A percentile compares a stretch with the other conserved stretches of the same genome.
These are phyloP conservation scores for Teratosphaeria nubilosa DNA, from an alignment of 2,329 filamentous ascomycete genomes.

Conservation along the genomic window DNA sequence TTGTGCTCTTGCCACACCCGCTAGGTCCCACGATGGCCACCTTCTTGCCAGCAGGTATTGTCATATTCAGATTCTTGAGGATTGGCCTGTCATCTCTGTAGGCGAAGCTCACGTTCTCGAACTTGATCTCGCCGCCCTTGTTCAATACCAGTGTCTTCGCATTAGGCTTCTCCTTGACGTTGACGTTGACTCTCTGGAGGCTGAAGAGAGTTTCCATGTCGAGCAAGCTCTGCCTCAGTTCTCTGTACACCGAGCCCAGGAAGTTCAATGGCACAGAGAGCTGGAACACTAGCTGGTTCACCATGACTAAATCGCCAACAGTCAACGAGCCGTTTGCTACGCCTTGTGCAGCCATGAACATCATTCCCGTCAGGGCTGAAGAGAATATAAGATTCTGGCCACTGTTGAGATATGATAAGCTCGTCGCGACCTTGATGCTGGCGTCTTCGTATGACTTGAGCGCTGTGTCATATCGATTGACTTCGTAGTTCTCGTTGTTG, in stretches of 20 bases:
- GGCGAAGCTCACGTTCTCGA: slow-evolving; percentile 90
- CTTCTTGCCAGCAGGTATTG: slow-evolving; percentile 91
- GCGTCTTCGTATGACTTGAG: slow-evolving; percentile 80
- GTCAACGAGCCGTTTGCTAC: slow-evolving; percentile 73
- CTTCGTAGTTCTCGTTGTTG: slow-evolving; percentile 96
- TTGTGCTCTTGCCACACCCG: slow-evolving; percentile 91
- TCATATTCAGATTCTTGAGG: slow-evolving; percentile 70
- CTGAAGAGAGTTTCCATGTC: slow-evolving; percentile 99
- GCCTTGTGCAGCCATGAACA: slow-evolving; percentile 90
- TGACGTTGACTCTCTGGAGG: slow-evolving; percentile 89
- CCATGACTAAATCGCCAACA: slow-evolving; percentile 94
- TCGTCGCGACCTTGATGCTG: slow-evolving; percentile 94
- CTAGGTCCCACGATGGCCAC: slow-evolving; percentile 91
- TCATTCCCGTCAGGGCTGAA: slow-evolving; percentile 86
- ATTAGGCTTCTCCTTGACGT: slow-evolving; percentile 65
- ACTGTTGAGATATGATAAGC: slow-evolving; percentile 81
- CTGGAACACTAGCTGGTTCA: slow-evolving; percentile 97
- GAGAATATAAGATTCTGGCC: slow-evolving; percentile 98
- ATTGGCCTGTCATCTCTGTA: slow-evolving; percentile 84
- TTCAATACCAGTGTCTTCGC: slow-evolving; percentile 63
- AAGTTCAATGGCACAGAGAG: slow-evolving; percentile 96
- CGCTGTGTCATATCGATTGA: slow-evolving; percentile 78
- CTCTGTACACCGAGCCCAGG: slow-evolving; percentile 92
- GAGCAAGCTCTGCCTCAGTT: slow-evolving; percentile 83
- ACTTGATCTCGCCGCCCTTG: slow-evolving; percentile 78